Evolutionary conservation across 2,329 filamentous ascomycete species (phyloP).

Genomic region (Pestalotiopsis fici): DNA sequence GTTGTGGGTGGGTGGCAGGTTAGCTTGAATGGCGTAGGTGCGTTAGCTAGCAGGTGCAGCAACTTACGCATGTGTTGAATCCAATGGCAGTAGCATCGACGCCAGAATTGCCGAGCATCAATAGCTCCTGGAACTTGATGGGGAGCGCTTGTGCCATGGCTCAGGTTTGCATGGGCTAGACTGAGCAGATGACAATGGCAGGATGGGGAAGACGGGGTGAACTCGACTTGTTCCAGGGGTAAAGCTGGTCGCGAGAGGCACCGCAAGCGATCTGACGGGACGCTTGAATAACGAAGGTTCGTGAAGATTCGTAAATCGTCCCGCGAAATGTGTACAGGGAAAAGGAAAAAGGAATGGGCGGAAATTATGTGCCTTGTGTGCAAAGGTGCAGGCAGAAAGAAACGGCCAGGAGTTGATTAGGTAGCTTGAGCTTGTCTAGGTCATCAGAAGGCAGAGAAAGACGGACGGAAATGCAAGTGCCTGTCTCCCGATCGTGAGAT

Average conservation of each 20-base stretch:
- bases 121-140: conserved; percentile 91
- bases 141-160: conserved; percentile 68
- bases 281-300: background rate
- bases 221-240: background rate
- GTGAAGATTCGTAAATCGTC: conserved; percentile 6
- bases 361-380: conserved; percentile 5
- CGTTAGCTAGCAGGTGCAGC: conserved; percentile 12
- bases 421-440: conserved; percentile 14
- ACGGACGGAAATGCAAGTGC: conserved; percentile 17
- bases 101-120: conserved; percentile 61
- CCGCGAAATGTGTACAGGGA: conserved; percentile 8
- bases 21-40: conserved; percentile 13
- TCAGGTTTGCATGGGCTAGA: conserved; percentile 27
- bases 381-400: conserved; percentile 10
- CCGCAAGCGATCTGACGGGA: conserved; percentile 3
- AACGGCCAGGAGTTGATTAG: conserved; percentile 23
- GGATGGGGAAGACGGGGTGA: background rate
- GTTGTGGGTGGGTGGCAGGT: conserved; percentile 19
- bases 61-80: conserved; percentile 82
- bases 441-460: conserved; percentile 17
- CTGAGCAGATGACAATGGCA: background rate
- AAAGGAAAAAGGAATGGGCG: background rate
- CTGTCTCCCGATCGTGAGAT: conserved; percentile 15
- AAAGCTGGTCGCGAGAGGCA: background rate
- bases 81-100: conserved; percentile 62